These are phyloP conservation scores for Cryptococcus sp. DNA, from an alignment of 1,284 basidiomycete species.

Conservation along the genomic window DNA sequence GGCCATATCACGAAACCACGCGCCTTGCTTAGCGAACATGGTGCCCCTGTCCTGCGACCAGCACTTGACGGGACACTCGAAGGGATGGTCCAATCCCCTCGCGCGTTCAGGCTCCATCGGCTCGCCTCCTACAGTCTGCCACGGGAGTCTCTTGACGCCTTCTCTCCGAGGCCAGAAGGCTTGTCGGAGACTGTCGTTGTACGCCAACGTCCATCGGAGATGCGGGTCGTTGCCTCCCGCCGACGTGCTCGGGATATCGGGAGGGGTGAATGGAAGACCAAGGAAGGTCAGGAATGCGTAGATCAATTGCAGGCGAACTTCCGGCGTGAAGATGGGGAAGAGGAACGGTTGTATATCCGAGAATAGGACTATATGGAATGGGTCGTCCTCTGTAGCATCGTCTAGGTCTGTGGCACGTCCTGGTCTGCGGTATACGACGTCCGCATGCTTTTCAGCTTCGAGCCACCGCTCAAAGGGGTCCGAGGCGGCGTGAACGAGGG, in stretches of 20 bases:
- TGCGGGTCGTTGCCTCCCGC: constrained; percentile 51
- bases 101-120: constrained; percentile 50
- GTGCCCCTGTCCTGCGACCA: constrained; percentile 33
- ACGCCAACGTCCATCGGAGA: constrained; percentile 35
- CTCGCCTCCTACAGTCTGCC: constrained; percentile 50
- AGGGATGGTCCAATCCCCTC: constrained; percentile 24
- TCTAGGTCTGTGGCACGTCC: constrained; percentile 61
- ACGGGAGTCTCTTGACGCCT: constrained; percentile 21
- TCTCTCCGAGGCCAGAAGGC: constrained; percentile 33
- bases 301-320: constrained; percentile 66
- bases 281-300: constrained; percentile 74
- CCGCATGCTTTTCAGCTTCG: constrained; percentile 61
- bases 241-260: constrained; percentile 51
- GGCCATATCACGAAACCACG: constrained; percentile 51
- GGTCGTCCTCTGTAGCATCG: constrained; percentile 66
- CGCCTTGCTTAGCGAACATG: constrained; percentile 20
- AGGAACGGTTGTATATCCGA: constrained; percentile 74
- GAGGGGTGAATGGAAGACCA: constrained; percentile 62
- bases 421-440: constrained; percentile 59
- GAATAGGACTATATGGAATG: constrained; percentile 77
- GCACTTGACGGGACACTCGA: constrained; percentile 39
- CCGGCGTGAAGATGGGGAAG: constrained; percentile 60
- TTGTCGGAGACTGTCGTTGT: constrained; percentile 33
- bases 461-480: constrained; percentile 76
- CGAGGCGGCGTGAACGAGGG: constrained; percentile 14